Conservation (phyloP, 192 early-diverging fungal genomes). For the Cladochytrium replicatum region DNA sequence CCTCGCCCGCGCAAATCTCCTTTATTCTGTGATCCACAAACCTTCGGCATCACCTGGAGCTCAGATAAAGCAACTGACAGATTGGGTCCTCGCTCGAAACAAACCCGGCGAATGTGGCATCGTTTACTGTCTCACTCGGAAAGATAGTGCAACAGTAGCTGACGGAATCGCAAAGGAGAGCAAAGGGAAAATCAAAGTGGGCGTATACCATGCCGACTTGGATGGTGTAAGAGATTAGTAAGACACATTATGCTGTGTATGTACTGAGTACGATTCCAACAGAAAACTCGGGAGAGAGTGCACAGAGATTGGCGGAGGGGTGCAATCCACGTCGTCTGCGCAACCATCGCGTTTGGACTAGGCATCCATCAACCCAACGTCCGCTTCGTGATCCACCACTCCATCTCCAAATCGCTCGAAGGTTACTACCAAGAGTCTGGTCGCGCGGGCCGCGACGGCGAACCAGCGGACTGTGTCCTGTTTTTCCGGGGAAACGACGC, state of each 20-base stretch:
- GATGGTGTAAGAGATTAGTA: conserved; percentile 51
- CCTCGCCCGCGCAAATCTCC: too few relatives aligned
- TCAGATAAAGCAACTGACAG: too few relatives aligned
- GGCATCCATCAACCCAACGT: conserved; percentile 90
- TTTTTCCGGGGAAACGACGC: too few relatives aligned
- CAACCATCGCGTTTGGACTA: conserved; percentile 91
- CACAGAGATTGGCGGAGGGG: conserved; percentile 66
- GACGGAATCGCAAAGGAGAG: too few relatives aligned
- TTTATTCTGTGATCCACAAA: too few relatives aligned
- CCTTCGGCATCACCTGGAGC: too few relatives aligned
- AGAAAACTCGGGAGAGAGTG: conserved; percentile 49
- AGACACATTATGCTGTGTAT: conserved; percentile 66
- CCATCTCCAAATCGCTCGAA: conserved; percentile 74
- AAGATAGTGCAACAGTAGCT: too few relatives aligned
- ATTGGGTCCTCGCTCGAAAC: too few relatives aligned
- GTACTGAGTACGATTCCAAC: conserved; percentile 65
- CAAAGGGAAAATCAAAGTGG: too few relatives aligned
- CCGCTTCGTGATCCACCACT: conserved; percentile 80
- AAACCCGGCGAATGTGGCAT: too few relatives aligned
- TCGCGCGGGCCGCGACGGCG: conserved; percentile 36
- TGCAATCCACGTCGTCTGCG: conserved; percentile 63
- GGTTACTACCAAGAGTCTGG: conserved; percentile 64
- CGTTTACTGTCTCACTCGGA: too few relatives aligned
- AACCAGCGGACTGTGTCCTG: too few relatives aligned
- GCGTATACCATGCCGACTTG: conserved; percentile 44